Evolutionary conservation across 352 stramenopile species (phyloP).

Genomic region (Globisporangium perplexum): DNA sequence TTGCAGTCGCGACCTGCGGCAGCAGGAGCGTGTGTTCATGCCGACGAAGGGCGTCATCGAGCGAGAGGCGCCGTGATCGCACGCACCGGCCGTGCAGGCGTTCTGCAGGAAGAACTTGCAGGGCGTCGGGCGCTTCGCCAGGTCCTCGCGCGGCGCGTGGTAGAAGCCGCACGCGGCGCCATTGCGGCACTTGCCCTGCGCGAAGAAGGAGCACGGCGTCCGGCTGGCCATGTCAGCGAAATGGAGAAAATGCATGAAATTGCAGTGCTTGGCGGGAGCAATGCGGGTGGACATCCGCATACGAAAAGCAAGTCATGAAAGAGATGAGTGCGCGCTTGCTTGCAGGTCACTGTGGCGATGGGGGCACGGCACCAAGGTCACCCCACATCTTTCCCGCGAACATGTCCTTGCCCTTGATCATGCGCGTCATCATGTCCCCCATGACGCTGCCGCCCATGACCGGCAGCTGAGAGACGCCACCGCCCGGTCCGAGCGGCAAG

Average conservation of each 20-base stretch:
- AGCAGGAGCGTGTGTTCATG: not conserved
- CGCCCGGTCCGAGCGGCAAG: slow-evolving; percentile 24
- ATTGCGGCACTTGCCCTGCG: slow-evolving; percentile 61
- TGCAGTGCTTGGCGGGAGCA: too few relatives aligned
- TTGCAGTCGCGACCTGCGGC: slow-evolving; percentile 44
- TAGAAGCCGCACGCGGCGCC: slow-evolving; percentile 62
- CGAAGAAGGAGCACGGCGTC: slow-evolving; percentile 61
- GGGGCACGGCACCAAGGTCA: slow-evolving; percentile 6
- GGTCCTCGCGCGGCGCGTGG: slow-evolving; percentile 35
- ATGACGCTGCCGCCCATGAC: slow-evolving; percentile 31
- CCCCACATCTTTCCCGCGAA: slow-evolving; percentile 16
- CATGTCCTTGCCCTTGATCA: slow-evolving; percentile 40
- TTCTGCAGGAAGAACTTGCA: slow-evolving; percentile 77
- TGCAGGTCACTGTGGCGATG: not conserved
- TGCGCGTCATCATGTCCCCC: slow-evolving; percentile 28
- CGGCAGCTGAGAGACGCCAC: slow-evolving; percentile 38
- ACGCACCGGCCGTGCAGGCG: slow-evolving; percentile 38
- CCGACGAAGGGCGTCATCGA: too few relatives aligned
- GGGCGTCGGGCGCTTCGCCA: slow-evolving; percentile 29
- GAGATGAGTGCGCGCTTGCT: too few relatives aligned
- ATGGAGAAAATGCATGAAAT: too few relatives aligned
- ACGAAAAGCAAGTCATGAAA: not conserved
- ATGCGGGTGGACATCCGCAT: not conserved
- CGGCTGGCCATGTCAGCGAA: slow-evolving; percentile 9
- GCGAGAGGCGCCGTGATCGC: not conserved